Base-by-base conservation (phyloP, 768 basidiomycete genomes). In the Myochromella boudieri region DNA sequence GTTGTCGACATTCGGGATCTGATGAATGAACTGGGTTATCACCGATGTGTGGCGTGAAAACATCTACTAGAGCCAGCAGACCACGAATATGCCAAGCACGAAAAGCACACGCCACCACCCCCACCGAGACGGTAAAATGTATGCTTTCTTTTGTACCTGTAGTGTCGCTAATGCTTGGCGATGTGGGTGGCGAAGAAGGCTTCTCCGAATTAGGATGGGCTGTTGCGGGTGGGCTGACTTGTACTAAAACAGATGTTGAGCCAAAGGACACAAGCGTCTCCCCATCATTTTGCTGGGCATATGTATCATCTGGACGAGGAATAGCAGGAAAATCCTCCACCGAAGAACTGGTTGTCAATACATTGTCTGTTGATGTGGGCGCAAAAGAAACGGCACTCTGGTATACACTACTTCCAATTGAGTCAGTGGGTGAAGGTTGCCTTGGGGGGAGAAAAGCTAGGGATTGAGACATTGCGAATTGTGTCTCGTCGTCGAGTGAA, bases 391-490 rank as follows among this genome's bases (percentile, higher is more conserved):
- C 54, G 3, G 85, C 85, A 55, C 89, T 92, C 54, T 86, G 78
- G 60, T 91, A 93, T 75, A 92, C 80, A 65, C 84, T 91, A 55
- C 80, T 80, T 4, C 74, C 64, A 38, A 76, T 65, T 15, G 84
- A 82, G 29, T 62, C 66, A 38, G 69, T 54, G 14, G 75, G 70
- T n/a, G 72, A 80, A 6, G 56, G 54, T 7, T 75, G 44, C 33
- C 70, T 61, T 10, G 73, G 77, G 31, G 80, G 85, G 28, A 92
- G 70, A 42, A 66, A 73, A 2, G 75, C 83, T 26, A 89, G 69
- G 4, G 88, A 91, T 60, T 89, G 85, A 6, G 86, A 85, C 87
- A 91, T 89, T 43, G 76, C 68, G 57, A 80, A 65, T 37, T 79
- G 78, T 5, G 77, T 71, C 24, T 81, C 78, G 54, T 87, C 85